Evolutionary conservation across 805 yeast genomes (phyloP).

Genomic region (Lipomyces japonicus): DNA sequence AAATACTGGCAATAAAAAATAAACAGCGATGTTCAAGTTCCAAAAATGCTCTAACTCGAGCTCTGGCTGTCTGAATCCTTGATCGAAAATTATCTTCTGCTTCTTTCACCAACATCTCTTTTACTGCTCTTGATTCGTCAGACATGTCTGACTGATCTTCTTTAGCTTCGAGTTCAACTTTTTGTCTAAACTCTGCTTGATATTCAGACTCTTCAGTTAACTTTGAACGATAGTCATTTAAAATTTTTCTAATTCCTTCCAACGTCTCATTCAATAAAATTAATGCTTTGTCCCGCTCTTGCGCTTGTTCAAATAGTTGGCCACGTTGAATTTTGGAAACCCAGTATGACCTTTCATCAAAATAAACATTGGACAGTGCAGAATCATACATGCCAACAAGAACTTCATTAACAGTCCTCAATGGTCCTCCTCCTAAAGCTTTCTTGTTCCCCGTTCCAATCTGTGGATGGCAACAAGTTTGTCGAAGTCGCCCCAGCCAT

Average conservation of each 20-base stretch:
- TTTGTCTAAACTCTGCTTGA: constrained; percentile 21
- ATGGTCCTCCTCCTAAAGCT: constrained; percentile 35
- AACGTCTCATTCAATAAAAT: constrained; percentile 45
- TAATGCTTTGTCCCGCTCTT: constrained; percentile 52
- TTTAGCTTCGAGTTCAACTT: constrained; percentile 6
- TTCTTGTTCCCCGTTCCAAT: constrained; percentile 33
- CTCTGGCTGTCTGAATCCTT: constrained; percentile 9
- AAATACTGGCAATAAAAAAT: constrained; percentile 72
- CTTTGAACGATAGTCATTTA: constrained; percentile 28
- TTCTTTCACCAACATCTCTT: constrained; percentile 7
- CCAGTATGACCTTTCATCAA: constrained; percentile 49
- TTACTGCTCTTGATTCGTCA: no score
- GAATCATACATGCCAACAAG: constrained; percentile 59
- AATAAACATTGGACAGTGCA: constrained; percentile 49
- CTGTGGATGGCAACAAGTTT: constrained; percentile 75
- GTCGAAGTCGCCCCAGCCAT: constrained; percentile 70
- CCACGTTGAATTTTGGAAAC: constrained; percentile 56
- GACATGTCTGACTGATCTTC: background rate
- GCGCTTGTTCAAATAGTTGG: constrained; percentile 58
- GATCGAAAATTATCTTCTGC: constrained; percentile 19
- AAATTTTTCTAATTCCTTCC: constrained; percentile 33
- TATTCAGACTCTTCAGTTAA: constrained; percentile 26
- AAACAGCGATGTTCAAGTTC: constrained; percentile 70
- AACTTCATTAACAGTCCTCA: constrained; percentile 62
- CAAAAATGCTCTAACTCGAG: constrained; percentile 47